phyloP scores from a whole-genome alignment of 2,329 filamentous ascomycete species.

The Fonsecaea erecta region DNA sequence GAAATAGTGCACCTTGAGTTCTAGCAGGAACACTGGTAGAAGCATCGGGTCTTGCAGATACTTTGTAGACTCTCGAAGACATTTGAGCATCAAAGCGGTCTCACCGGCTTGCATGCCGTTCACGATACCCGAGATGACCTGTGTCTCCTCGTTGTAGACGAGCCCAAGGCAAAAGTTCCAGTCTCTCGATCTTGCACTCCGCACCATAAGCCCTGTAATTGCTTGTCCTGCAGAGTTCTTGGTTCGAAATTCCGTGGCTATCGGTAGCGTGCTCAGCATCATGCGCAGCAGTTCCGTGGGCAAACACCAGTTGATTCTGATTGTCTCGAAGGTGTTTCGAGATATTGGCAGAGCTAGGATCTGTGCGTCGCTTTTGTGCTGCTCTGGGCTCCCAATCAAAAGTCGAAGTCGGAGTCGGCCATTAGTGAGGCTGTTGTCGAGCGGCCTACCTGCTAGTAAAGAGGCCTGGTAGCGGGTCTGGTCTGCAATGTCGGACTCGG shows the following conservation, averaged over 20 bases:
- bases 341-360: conserved; percentile 25
- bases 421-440: not conserved
- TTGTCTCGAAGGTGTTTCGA: conserved; percentile 20
- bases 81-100: conserved; percentile 14
- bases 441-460: not conserved
- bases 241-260: conserved; percentile 13
- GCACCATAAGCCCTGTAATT: conserved; percentile 21
- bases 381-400: conserved; percentile 21
- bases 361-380: conserved; percentile 23
- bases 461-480: not conserved
- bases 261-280: conserved; percentile 28
- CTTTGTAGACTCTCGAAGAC: conserved; percentile 13
- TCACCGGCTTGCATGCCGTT: conserved; percentile 26
- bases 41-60: conserved; percentile 20
- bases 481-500: not conserved
- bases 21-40: conserved; percentile 24
- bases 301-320: conserved; percentile 20
- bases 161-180: conserved; percentile 30
- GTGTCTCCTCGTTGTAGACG: conserved; percentile 13
- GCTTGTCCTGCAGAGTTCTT: not conserved
- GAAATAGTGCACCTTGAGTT: conserved; percentile 29
- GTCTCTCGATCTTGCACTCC: conserved; percentile 27
- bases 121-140: conserved; percentile 12
- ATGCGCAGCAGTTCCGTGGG: conserved; percentile 28
- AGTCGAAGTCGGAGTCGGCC: conserved; percentile 13